Conservation (phyloP, 345 rosid species). For the Eucalyptus rudis region DNA sequence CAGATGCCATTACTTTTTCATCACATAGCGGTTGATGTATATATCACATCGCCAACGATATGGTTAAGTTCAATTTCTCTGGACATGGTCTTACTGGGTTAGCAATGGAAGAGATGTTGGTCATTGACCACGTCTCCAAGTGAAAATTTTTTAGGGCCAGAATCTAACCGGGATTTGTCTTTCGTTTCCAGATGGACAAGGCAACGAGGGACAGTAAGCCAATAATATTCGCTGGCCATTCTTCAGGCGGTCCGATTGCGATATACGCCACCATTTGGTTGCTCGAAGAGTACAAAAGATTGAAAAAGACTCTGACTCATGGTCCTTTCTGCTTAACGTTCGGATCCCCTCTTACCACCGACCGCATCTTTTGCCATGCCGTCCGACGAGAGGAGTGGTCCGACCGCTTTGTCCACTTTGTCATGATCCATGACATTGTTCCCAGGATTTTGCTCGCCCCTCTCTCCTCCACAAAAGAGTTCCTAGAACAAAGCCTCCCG, state of each 20-base stretch:
- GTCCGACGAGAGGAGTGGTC: slow-evolving; percentile 70
- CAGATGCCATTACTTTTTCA: background rate
- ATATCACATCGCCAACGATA: background rate
- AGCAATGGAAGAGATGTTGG: background rate
- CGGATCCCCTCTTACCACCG: slow-evolving; percentile 80
- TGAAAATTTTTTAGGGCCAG: background rate
- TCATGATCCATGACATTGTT: slow-evolving; percentile 52
- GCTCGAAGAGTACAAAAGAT: slow-evolving; percentile 16
- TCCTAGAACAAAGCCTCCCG: slow-evolving; percentile 15
- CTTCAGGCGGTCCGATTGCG: slow-evolving; percentile 71
- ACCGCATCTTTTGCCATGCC: slow-evolving; percentile 51
- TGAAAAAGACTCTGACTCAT: background rate
- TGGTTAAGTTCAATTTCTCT: background rate
- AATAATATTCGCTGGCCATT: slow-evolving; percentile 80
- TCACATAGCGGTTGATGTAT: background rate
- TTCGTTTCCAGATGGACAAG: slow-evolving; percentile 25
- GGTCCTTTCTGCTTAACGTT: slow-evolving; percentile 56
- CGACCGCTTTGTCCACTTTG: slow-evolving; percentile 45
- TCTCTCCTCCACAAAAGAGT: slow-evolving; percentile 16
- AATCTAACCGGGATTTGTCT: background rate
- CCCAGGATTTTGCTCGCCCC: slow-evolving; percentile 63
- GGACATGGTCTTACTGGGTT: background rate
- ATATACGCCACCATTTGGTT: slow-evolving; percentile 58
- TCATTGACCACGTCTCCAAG: background rate
- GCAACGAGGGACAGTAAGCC: slow-evolving; percentile 17